These are phyloP conservation scores for Puccinia triticina DNA, from an alignment of 1,284 basidiomycete genomes.

Conservation along the genomic window DNA sequence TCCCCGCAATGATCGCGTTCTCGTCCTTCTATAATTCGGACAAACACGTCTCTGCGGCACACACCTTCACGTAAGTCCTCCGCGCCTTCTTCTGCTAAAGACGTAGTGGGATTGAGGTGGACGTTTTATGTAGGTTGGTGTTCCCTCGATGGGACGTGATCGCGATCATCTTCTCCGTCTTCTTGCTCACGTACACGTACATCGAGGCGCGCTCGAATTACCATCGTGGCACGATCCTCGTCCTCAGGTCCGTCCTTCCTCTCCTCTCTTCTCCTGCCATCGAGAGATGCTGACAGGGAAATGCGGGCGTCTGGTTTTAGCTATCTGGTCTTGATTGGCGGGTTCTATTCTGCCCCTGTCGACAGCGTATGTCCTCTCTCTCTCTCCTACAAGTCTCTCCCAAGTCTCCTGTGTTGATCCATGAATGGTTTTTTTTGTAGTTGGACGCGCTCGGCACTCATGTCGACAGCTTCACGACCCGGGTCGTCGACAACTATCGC, in stretches of 20 bases:
- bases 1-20: conserved; percentile 98
- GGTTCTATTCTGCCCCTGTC: conserved; percentile 48
- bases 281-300: background rate
- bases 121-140: conserved; percentile 70
- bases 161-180: conserved; percentile 76
- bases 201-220: conserved; percentile 98
- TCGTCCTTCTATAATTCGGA: conserved; percentile 84
- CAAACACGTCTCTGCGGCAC: conserved; percentile 68
- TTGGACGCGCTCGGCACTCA: no score
- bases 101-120: conserved; percentile 11
- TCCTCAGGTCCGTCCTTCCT: conserved; percentile 32
- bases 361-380: background rate
- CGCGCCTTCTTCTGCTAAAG: conserved; percentile 49
- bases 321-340: conserved; percentile 51
- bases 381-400: background rate
- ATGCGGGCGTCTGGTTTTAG: conserved; percentile 29
- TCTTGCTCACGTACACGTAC: conserved; percentile 97
- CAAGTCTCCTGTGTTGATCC: background rate
- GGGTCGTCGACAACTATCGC: no score
- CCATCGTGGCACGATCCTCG: conserved; percentile 57
- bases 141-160: conserved; percentile 99
- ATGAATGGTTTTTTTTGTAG: background rate
- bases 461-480: no score
- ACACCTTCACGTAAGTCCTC: conserved; percentile 78
- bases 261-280: background rate